Percentiles rank a stretch among this genome's conserved stretches.
These are phyloP conservation scores for Hericium rajendrae DNA, from an alignment of 768 basidiomycete genomes.

Conservation along the genomic window DNA sequence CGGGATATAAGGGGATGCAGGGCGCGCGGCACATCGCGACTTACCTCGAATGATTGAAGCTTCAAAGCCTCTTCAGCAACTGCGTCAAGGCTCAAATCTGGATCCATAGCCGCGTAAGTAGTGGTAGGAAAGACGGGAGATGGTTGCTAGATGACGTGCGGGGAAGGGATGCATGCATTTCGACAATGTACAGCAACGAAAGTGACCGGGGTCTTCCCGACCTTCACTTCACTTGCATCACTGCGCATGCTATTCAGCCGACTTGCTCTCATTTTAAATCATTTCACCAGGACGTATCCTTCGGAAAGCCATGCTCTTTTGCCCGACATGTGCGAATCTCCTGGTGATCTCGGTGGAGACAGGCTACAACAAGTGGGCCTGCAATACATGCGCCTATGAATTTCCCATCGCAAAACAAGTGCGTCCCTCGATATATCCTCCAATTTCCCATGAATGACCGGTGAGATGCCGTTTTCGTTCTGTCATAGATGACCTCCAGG, in stretches of 20 bases:
- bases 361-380: constrained; percentile 87
- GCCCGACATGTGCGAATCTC: constrained; percentile 88
- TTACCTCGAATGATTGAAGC: constrained; percentile 12
- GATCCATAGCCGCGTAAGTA: not conserved
- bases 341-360: constrained; percentile 70
- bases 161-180: too few species aligned
- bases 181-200: too few species aligned
- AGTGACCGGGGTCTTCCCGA: not conserved
- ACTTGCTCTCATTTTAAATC: not conserved
- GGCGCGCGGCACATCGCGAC: too few species aligned
- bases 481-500: constrained; percentile 79
- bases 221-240: not conserved
- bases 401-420: constrained; percentile 87
- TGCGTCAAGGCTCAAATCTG: not conserved
- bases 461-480: not conserved
- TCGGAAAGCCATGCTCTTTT: constrained; percentile 67
- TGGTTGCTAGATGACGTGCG: too few species aligned
- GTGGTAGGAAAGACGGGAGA: not conserved
- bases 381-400: constrained; percentile 91
- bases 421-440: constrained; percentile 10
- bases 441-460: not conserved
- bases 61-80: constrained; percentile 3
- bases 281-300: not conserved
- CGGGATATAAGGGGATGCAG: not conserved
- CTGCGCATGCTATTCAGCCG: too few species aligned